A percentile compares a stretch with the other conserved stretches of the same genome.
phyloP scores from a whole-genome alignment of 192 early-diverging fungal genomes.

The Geosiphon pyriformis region DNA sequence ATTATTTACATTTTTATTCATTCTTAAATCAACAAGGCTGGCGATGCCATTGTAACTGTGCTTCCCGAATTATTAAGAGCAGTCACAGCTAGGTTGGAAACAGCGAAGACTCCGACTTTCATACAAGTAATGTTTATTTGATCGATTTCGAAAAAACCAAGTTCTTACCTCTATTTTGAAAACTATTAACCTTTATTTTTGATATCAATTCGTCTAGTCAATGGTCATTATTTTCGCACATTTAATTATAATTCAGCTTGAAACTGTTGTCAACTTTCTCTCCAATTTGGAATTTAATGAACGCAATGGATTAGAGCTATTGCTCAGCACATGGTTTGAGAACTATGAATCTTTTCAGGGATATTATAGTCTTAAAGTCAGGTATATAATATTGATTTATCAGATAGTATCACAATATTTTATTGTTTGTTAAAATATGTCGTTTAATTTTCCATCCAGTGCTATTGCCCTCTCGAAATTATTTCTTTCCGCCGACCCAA shows the following conservation, averaged over 20 bases:
- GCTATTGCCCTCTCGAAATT: constrained; percentile 74
- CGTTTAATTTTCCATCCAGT: constrained; percentile 31
- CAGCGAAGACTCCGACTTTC: constrained; percentile 72
- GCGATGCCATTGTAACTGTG: constrained; percentile 54
- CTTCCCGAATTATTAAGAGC: constrained; percentile 77
- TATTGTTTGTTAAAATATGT: constrained; percentile 1
- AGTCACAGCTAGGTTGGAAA: constrained; percentile 62
- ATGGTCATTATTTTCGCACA: constrained; percentile 85
- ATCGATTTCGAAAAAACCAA: too few relatives aligned
- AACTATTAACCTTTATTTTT: too few relatives aligned
- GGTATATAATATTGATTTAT: constrained; percentile 33
- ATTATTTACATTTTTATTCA: neutral
- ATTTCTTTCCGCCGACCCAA: constrained; percentile 58
- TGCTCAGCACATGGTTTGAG: constrained; percentile 79
- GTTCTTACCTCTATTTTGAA: too few relatives aligned
- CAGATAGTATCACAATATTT: too few relatives aligned
- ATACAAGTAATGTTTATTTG: constrained; percentile 56
- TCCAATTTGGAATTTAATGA: constrained; percentile 49
- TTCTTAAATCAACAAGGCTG: constrained; percentile 37
- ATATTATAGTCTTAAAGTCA: constrained; percentile 76
- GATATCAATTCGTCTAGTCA: constrained; percentile 47
- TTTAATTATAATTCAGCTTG: constrained; percentile 61
- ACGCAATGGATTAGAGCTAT: constrained; percentile 65
- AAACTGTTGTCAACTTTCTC: constrained; percentile 73
- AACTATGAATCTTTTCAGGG: constrained; percentile 78